Base-by-base conservation (phyloP, 164 flowering plant genomes). In the Houttuynia cordata region DNA sequence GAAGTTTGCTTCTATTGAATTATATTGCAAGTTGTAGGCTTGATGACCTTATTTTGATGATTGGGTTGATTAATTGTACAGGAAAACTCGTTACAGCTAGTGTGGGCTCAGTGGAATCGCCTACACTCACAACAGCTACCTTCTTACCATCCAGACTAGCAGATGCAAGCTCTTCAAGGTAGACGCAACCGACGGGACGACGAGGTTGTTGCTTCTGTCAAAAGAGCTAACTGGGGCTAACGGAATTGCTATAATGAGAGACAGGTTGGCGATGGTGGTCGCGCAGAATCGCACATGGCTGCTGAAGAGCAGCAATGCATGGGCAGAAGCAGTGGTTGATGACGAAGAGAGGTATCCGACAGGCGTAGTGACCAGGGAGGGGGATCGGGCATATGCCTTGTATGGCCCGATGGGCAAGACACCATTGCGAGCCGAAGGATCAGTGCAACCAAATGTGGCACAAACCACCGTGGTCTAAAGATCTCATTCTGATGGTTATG, bases 161-260 rank as follows among this genome's bases (percentile, higher is more conserved):
- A 54, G 95, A 24, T 93, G 98, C 0, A 85, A 85, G 70, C 58
- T 92, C 68, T 88, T 76, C 74, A 87, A 79, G 64, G 86, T 92
- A 13, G 73, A 81, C 66, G 79, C n/a, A n/a, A n/a, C n/a, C n/a
- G n/a, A n/a, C n/a, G n/a, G n/a, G n/a, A n/a, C n/a, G n/a, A n/a
- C n/a, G 19, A 78, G 75, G 65, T 20, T n/a, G 42, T 92, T 91
- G 8, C n/a, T 69, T 56, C 7, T 85, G 53, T 56, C 61, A 39
- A 65, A 64, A 64, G 81, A 82, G 13, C 45, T 89, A 60, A 24
- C 60, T 51, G 63, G 59, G 58, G 83, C 79, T 0, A 90, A 81
- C 62, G 96, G 84, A 1, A 73, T 85, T 9, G 86, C 83, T 47
- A 53, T 78, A 7, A 69, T 86, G 30, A 58, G 64, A 5, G 90